Evolutionary conservation across 2,329 filamentous ascomycete species (phyloP), one percentile per base, ranked within the genome.

Genomic region (Nothophaeocryptopus gaeumannii): DNA sequence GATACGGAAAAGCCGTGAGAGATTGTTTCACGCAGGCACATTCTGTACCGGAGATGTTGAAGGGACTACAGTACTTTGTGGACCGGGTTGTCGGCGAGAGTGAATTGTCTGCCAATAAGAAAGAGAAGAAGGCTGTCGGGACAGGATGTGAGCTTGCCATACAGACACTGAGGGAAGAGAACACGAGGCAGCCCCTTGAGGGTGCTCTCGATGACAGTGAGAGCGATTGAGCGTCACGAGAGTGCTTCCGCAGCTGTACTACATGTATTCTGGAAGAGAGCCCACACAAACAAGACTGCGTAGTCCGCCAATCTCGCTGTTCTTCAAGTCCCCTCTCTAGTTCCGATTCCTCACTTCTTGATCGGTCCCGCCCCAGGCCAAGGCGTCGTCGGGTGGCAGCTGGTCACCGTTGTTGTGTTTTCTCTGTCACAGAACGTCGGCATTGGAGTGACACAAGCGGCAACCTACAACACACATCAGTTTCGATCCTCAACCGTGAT

Each of bases 21-120:
- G 83, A 83, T 41, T 72, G 89, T 1, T 88, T 96, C 65, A 72
- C 78, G 13, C 79, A 80, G 9, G 79, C 82, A 1, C 79, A 80
- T 50, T 81, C 83, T 31, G 77, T 81, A 2, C 82, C 84, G 0
- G 80, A 85, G 50, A 78, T 96, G 54, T 82, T 85, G 5, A 81
- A 81, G 48, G 88, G 88, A 0, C 64, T 96, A 57, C 83, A 87
- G 54, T 95, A 85, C 69, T 93, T 96, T 64, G 64, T 97, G 45
- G 81, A 82, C 63, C 90, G 86, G 66, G 80, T 86, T 38, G 78
- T 96, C 12, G 75, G 80, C 4, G 86, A 84, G 66, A 86, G 84
- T 0, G 80, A 82, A 3, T 66, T 75, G 29, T 69, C 69, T 5
- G 70, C 70, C 31, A 72, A 67, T n/a, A 74, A 73, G 51, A 70